Percentiles rank a stretch among this genome's conserved stretches.
phyloP scores from a whole-genome alignment of 2,329 filamentous ascomycete species.

The Trichoderma gracile region DNA sequence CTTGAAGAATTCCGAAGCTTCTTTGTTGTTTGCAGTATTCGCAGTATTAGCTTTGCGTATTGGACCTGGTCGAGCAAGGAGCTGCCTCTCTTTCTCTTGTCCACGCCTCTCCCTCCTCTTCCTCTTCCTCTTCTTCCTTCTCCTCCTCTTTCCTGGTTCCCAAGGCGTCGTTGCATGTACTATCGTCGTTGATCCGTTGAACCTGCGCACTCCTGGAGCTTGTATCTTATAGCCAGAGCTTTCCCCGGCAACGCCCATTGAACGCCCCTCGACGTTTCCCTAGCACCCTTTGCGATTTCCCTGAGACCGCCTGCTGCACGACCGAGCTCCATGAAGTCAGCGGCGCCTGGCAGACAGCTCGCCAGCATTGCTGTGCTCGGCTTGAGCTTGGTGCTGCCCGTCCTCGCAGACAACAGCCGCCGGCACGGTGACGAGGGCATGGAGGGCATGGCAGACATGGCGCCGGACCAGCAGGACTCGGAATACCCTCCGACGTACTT shows the following conservation, averaged over 20 bases:
- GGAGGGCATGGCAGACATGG: not conserved
- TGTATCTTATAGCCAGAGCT: not conserved
- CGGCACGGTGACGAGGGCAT: constrained; percentile 25
- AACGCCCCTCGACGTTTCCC: not conserved
- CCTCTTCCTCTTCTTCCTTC: too few species aligned
- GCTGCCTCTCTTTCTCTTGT: not conserved
- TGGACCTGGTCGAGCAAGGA: not conserved
- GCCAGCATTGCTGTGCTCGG: constrained; percentile 25
- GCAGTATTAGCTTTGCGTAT: too few species aligned
- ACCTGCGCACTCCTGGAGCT: not conserved
- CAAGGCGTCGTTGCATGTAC: constrained; percentile 8
- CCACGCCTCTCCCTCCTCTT: not conserved
- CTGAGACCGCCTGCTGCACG: not conserved
- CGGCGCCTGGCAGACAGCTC: not conserved
- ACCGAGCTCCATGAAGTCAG: constrained; percentile 21
- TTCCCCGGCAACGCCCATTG: not conserved
- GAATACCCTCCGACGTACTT: constrained; percentile 59
- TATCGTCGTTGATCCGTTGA: not conserved
- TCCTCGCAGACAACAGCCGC: constrained; percentile 28
- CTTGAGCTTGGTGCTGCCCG: constrained; percentile 17
- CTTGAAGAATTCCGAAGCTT: not conserved
- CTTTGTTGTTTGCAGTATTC: not conserved
- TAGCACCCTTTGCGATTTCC: not conserved
- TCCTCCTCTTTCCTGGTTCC: not conserved
- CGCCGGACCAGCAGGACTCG: constrained; percentile 29